These are phyloP conservation scores for Ophiostoma pallidulum DNA, from an alignment of 2,329 filamentous ascomycete genomes.

Conservation along the genomic window DNA sequence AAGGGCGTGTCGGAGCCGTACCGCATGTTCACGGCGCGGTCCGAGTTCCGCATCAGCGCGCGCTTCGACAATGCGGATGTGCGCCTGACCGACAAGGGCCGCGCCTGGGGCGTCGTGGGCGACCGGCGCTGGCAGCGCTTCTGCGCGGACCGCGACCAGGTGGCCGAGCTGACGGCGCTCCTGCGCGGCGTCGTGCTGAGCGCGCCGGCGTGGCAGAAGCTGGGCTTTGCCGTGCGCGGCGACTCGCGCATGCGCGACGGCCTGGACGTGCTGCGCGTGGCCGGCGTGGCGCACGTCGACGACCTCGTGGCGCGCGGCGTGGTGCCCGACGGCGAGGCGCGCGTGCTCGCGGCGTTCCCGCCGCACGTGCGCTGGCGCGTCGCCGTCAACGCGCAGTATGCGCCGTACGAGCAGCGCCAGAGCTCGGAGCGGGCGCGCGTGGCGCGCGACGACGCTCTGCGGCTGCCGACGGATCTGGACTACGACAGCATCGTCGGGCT, in stretches of 20 bases:
- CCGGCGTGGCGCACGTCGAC: slow-evolving; percentile 39
- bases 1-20: slow-evolving; percentile 97
- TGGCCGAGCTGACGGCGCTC: slow-evolving; percentile 53
- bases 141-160: slow-evolving; percentile 53
- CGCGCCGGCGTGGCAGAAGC: slow-evolving; percentile 21
- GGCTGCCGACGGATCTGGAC: slow-evolving; percentile 64
- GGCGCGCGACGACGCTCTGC: slow-evolving; percentile 64
- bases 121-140: slow-evolving; percentile 69
- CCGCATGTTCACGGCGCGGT: slow-evolving; percentile 94
- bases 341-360: slow-evolving; percentile 39
- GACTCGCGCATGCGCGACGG: slow-evolving; percentile 51
- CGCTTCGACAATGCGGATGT: slow-evolving; percentile 91
- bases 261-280: slow-evolving; percentile 67
- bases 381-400: slow-evolving; percentile 74
- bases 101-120: slow-evolving; percentile 66
- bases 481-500: slow-evolving; percentile 66
- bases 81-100: slow-evolving; percentile 71
- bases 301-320: slow-evolving; percentile 51
- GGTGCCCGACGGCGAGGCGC: slow-evolving; percentile 18
- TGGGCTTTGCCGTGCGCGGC: slow-evolving; percentile 26
- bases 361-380: slow-evolving; percentile 58
- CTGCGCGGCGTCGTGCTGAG: slow-evolving; percentile 31
- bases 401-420: slow-evolving; percentile 74
- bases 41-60: slow-evolving; percentile 87
- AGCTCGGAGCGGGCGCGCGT: slow-evolving; percentile 56